Evolutionary conservation across 768 basidiomycete genomes (phyloP).

Genomic region (Mycena albidolilacea): DNA sequence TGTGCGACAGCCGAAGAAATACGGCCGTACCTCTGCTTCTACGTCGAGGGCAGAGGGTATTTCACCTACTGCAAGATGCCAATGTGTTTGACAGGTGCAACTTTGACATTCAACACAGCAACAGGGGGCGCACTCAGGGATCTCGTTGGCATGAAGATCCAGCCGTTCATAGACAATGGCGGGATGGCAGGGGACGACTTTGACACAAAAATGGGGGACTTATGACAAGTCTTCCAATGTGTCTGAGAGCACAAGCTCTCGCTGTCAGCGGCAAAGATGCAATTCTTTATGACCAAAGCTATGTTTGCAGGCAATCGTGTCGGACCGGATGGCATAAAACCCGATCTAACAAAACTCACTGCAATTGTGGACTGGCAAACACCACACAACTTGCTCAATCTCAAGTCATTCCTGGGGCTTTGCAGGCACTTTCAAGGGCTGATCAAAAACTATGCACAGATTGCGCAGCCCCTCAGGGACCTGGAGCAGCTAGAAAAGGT

Average conservation of each 20-base stretch:
- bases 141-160: conserved; percentile 43
- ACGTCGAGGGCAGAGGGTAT: conserved; percentile 53
- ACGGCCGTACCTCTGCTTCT: conserved; percentile 52
- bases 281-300: too few species aligned
- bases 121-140: conserved; percentile 45
- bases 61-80: conserved; percentile 53
- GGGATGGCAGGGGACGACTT: conserved; percentile 50
- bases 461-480: neutral
- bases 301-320: too few species aligned
- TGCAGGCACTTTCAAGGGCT: conserved; percentile 51
- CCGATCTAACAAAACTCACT: conserved; percentile 53
- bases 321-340: conserved; percentile 49
- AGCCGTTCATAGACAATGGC: conserved; percentile 57
- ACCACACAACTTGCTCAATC: neutral
- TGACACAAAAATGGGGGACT: conserved; percentile 41
- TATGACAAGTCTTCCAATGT: conserved; percentile 46
- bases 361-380: conserved; percentile 51
- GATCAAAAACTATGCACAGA: conserved; percentile 48
- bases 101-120: conserved; percentile 50
- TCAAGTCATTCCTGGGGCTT: too few species aligned
- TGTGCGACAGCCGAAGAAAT: conserved; percentile 38
- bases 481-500: neutral
- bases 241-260: conserved; percentile 49
- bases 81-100: conserved; percentile 57
- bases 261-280: conserved; percentile 54